Conservation (phyloP, 1,284 basidiomycete species). For the Puccinia sorghi region DNA sequence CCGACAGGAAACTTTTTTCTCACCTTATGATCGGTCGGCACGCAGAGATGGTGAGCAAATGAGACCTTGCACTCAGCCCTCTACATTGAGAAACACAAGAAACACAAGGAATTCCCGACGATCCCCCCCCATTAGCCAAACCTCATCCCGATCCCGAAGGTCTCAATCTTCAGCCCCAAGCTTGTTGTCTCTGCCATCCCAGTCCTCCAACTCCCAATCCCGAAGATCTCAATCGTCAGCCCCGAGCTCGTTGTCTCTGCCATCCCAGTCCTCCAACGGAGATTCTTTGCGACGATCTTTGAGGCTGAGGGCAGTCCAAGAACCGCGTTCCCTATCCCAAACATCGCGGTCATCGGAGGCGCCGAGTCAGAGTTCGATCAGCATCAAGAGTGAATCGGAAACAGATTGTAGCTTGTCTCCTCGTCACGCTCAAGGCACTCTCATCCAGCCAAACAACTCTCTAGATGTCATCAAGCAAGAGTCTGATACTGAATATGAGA, state of each 20-base stretch:
- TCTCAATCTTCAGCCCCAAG: not conserved
- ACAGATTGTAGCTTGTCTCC: not conserved
- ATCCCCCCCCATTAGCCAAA: no score
- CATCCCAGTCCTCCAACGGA: not conserved
- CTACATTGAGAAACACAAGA: no score
- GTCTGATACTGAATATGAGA: no score
- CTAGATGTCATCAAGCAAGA: no score
- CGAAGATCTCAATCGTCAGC: not conserved
- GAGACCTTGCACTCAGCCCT: no score
- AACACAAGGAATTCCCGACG: not conserved
- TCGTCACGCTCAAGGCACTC: not conserved
- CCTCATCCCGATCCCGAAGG: not conserved
- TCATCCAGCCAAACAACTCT: not conserved
- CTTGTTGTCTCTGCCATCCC: not conserved
- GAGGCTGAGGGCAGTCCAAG: not conserved
- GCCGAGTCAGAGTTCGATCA: not conserved
- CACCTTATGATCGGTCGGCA: not conserved
- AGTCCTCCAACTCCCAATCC: not conserved
- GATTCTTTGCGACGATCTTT: not conserved
- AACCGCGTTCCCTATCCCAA: not conserved
- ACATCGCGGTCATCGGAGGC: not conserved
- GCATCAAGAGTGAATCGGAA: not conserved
- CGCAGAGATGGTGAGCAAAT: not conserved
- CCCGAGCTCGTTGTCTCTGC: not conserved
- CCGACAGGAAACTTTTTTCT: not conserved